Conservation (phyloP, 495 filamentous ascomycete genomes). For the Immersiella caudata region DNA sequence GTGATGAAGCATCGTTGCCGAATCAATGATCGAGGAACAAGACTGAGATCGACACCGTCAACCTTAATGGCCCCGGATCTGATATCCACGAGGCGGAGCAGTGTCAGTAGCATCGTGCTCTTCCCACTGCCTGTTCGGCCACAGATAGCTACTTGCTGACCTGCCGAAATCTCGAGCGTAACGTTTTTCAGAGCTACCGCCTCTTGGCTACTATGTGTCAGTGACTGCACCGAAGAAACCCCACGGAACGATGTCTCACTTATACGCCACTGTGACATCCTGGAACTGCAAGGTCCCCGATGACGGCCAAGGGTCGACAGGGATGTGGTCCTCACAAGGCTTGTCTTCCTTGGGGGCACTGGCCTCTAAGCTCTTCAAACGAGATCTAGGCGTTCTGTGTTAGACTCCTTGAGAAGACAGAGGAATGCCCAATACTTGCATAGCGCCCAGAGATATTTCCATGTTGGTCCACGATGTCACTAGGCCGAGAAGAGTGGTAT, state of each 20-base stretch:
- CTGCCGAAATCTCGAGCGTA: conserved; percentile 35
- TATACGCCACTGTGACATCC: conserved; percentile 41
- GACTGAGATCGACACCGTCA: conserved; percentile 38
- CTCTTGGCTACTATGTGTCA: conserved; percentile 15
- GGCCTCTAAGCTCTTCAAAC: conserved; percentile 45
- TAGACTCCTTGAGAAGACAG: background rate
- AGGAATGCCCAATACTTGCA: conserved; percentile 23
- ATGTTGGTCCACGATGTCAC: conserved; percentile 51
- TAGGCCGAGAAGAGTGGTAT: conserved; percentile 36
- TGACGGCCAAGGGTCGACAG: conserved; percentile 39
- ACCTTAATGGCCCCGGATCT: conserved; percentile 36
- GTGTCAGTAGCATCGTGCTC: conserved; percentile 38
- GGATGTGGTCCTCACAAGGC: conserved; percentile 15
- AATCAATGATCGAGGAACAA: conserved; percentile 30
- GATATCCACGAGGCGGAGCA: conserved; percentile 41
- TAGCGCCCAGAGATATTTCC: conserved; percentile 56
- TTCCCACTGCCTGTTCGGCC: conserved; percentile 47
- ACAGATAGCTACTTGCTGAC: conserved; percentile 42
- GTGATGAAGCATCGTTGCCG: conserved; percentile 20
- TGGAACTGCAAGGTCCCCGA: conserved; percentile 35
- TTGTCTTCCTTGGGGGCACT: conserved; percentile 39
- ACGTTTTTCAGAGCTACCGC: conserved; percentile 37
- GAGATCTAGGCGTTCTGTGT: conserved; percentile 20
- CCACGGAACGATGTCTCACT: conserved; percentile 18
- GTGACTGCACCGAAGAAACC: background rate